These are phyloP conservation scores for Blastosporella zonata DNA, from an alignment of 1,284 basidiomycete genomes.

Conservation along the genomic window DNA sequence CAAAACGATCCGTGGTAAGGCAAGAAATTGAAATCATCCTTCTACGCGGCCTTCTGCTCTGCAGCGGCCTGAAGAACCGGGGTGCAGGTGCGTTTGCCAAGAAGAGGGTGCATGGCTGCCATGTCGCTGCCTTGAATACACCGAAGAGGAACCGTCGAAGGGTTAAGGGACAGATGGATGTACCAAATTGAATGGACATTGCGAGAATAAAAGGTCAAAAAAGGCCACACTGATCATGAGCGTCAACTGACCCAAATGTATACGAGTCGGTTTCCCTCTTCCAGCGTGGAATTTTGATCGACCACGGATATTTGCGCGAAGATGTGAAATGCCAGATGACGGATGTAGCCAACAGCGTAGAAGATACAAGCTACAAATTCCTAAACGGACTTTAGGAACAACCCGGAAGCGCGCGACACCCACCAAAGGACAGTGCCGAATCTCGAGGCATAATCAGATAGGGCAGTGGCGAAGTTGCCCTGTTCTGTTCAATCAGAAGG, in stretches of 20 bases:
- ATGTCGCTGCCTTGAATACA: neutral
- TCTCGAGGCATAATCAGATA: neutral
- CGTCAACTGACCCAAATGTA: neutral
- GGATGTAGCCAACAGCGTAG: neutral
- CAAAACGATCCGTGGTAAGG: neutral
- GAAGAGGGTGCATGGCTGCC: neutral
- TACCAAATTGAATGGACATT: neutral
- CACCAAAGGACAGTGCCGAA: neutral
- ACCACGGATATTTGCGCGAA: neutral
- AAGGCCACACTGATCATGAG: neutral
- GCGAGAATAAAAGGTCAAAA: conserved; percentile 1
- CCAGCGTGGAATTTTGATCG: neutral
- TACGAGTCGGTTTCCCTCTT: neutral
- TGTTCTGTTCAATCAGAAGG: neutral
- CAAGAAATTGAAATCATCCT: neutral
- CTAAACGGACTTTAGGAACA: neutral
- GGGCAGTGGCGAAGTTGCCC: neutral
- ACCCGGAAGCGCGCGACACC: neutral
- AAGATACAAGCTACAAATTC: neutral
- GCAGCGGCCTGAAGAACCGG: neutral
- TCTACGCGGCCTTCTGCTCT: too few species aligned
- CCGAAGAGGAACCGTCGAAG: conserved; percentile 3
- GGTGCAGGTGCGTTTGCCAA: neutral
- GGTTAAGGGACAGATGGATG: neutral
- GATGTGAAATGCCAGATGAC: neutral